Conservation (phyloP, 495 filamentous ascomycete species). For the Penicillium canescens region DNA sequence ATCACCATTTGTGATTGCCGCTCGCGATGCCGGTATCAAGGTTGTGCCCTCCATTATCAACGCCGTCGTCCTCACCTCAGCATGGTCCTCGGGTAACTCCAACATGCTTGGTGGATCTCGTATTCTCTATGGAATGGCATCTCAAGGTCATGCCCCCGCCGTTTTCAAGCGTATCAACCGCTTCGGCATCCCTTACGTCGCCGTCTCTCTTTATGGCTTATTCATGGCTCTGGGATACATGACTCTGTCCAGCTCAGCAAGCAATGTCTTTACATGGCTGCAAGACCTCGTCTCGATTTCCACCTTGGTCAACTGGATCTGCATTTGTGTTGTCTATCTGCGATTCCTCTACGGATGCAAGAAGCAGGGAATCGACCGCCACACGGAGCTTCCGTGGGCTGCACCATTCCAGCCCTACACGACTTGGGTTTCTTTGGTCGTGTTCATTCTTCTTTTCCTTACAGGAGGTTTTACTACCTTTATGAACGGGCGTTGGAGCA, state of each 20-base stretch:
- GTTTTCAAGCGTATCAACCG: conserved; percentile 55
- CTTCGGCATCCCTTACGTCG: conserved; percentile 59
- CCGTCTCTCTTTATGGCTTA: conserved; percentile 43
- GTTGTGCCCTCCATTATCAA: conserved; percentile 52
- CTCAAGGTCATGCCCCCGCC: conserved; percentile 39
- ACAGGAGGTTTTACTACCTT: conserved; percentile 37
- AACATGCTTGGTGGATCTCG: conserved; percentile 48
- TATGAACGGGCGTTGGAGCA: conserved; percentile 50
- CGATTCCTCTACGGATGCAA: conserved; percentile 54
- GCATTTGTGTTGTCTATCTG: conserved; percentile 52
- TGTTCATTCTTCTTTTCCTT: conserved; percentile 46
- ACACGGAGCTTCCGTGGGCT: conserved; percentile 50
- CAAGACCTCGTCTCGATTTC: conserved; percentile 53
- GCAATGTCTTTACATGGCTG: conserved; percentile 60
- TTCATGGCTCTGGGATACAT: conserved; percentile 61
- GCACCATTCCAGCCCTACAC: conserved; percentile 51
- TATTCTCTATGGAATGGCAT: conserved; percentile 44
- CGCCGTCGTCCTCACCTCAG: conserved; percentile 46
- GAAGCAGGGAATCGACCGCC: conserved; percentile 45
- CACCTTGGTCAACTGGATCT: conserved; percentile 56
- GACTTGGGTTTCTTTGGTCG: conserved; percentile 46
- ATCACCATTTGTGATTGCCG: conserved; percentile 58
- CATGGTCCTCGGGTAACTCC: conserved; percentile 47
- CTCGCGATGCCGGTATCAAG: conserved; percentile 34
- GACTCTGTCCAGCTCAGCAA: conserved; percentile 48